phyloP scores from a whole-genome alignment of 345 rosid genomes.

The Toxicodendron radicans region DNA sequence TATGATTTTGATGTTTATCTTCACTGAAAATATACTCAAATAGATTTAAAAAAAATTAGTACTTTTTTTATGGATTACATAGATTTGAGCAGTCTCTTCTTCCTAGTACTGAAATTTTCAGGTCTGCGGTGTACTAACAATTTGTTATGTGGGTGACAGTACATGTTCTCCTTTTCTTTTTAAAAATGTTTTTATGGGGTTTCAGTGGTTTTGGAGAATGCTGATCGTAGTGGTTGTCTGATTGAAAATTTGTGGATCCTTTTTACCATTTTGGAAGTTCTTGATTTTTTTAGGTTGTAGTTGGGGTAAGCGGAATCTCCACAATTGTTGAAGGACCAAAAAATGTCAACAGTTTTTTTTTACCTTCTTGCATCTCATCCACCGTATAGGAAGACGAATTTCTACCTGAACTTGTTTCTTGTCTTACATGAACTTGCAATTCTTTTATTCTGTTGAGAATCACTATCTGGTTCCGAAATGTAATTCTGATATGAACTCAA shows the following conservation, averaged over 20 bases:
- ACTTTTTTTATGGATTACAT: background rate
- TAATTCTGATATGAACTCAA: slow-evolving; percentile 7
- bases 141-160: background rate
- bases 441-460: background rate
- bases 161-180: background rate
- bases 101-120: background rate
- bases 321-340: background rate
- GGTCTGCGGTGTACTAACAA: background rate
- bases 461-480: background rate
- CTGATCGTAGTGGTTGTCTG: background rate
- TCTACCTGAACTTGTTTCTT: background rate
- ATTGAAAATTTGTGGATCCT: background rate
- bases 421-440: background rate
- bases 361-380: background rate
- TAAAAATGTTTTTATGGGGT: background rate
- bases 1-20: background rate
- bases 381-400: no score
- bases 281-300: background rate
- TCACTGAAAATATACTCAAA: background rate
- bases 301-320: background rate
- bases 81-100: background rate
- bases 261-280: background rate
- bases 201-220: background rate
- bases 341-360: background rate
- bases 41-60: background rate